phyloP scores from a whole-genome alignment of 768 basidiomycete genomes.

The Ramaria sp. region DNA sequence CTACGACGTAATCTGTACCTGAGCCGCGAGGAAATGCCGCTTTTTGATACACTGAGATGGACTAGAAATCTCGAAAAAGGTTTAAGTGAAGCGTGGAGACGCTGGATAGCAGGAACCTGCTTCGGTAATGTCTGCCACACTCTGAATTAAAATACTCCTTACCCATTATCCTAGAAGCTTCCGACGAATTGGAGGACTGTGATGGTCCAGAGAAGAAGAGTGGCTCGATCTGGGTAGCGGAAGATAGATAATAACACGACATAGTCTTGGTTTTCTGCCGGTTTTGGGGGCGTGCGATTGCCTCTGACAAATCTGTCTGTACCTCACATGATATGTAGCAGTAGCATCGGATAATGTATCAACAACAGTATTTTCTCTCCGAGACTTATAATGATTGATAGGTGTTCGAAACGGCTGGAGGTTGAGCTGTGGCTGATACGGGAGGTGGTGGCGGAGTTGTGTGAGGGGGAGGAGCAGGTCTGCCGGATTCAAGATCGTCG shows the following conservation, averaged over 20 bases:
- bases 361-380: neutral
- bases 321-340: neutral
- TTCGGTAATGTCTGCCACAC: conserved; percentile 15
- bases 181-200: conserved; percentile 26
- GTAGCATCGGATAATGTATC: neutral
- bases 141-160: neutral
- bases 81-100: conserved; percentile 30
- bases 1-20: conserved; percentile 32
- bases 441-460: conserved; percentile 12
- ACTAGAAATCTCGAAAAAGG: conserved; percentile 37
- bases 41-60: conserved; percentile 41
- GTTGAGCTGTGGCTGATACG: conserved; percentile 13
- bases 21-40: conserved; percentile 28
- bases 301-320: neutral
- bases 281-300: neutral
- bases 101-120: conserved; percentile 35
- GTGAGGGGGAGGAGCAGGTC: conserved; percentile 16
- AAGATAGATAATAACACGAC: conserved; percentile 6
- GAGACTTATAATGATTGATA: conserved; percentile 23
- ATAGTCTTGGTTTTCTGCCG: neutral
- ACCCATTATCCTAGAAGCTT: conserved; percentile 10
- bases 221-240: conserved; percentile 20
- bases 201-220: conserved; percentile 19
- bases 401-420: conserved; percentile 9
- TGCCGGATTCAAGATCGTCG: conserved; percentile 25